These are phyloP conservation scores for Metarhizium album DNA, from an alignment of 2,329 filamentous ascomycete genomes.

Conservation along the genomic window DNA sequence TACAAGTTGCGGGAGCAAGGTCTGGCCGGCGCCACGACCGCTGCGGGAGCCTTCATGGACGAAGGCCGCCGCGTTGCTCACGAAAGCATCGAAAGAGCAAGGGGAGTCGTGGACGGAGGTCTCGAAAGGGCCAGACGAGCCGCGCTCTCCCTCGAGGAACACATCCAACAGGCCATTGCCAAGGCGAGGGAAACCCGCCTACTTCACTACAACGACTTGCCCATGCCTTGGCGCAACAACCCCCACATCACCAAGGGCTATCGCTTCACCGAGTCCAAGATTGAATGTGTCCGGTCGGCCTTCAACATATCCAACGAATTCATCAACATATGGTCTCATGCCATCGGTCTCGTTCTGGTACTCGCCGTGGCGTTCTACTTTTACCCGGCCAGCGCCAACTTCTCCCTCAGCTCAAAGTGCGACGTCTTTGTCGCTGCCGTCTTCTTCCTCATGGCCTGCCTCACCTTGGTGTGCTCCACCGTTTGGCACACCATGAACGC, in stretches of 20 bases:
- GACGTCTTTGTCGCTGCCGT: conserved; percentile 86
- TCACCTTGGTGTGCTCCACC: conserved; percentile 88
- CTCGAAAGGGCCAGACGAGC: conserved; percentile 75
- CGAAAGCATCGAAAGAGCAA: conserved; percentile 63
- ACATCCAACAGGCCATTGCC: conserved; percentile 66
- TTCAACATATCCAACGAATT: conserved; percentile 84
- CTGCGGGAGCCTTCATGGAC: conserved; percentile 62
- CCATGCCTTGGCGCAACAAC: conserved; percentile 87
- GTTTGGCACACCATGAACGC: conserved; percentile 99
- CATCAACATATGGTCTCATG: conserved; percentile 97
- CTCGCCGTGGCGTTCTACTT: conserved; percentile 89
- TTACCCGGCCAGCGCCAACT: conserved; percentile 81
- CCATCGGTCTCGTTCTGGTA: conserved; percentile 78
- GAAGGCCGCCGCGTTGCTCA: conserved; percentile 74
- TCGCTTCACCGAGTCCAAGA: conserved; percentile 83
- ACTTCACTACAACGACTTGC: conserved; percentile 81
- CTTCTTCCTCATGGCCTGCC: conserved; percentile 93
- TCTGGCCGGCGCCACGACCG: conserved; percentile 53
- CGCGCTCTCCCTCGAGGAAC: conserved; percentile 71
- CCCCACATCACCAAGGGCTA: conserved; percentile 88
- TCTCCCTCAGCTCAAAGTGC: conserved; percentile 72
- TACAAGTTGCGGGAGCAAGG: conserved; percentile 71
- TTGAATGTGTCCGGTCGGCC: conserved; percentile 76
- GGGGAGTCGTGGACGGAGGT: conserved; percentile 68
- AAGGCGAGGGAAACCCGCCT: conserved; percentile 71